Base-by-base conservation (phyloP, 345 rosid genomes). In the Lepidium didymum region DNA sequence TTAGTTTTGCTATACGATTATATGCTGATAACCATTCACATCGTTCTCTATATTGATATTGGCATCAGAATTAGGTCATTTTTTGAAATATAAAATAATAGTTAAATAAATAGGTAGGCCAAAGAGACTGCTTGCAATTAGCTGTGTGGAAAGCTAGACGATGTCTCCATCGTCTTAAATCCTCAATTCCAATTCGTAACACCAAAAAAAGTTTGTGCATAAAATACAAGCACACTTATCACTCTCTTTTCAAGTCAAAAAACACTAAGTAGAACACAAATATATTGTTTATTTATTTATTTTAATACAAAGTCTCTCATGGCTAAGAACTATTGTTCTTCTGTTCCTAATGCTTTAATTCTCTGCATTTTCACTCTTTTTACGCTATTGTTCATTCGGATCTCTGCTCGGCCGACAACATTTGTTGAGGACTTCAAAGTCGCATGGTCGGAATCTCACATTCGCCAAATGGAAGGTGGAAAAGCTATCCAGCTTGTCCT, bases 381-480 rank as follows among this genome's bases (percentile, higher is more conserved):
- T 40, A 75, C 82, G 27, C 21, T 74, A 58, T 50, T 34, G 38
- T 29, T 74, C 49, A 19, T 73, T 37, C 63, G 41, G 0, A 87
- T 75, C 19, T 78, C 68, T 0, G 88, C 81, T 0, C 81, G 96
- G 16, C 90, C 89, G 0, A 78, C 85, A 5, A 80, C 87, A 73
- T 92, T 92, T 34, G 19, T 78, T 25, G 75, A 84, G 40, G 97
- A 90, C 71, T 92, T 92, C 57, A 75, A 29, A 43, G 60, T 85
- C 63, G 81, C 96, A 5, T 90, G 96, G 93, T 56, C 96, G 13
- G 93, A 85, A 3, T 69, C 83, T 68, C 98, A 92, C 61, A 79
- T 90, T 64, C 83, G 73, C 68, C 86, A 85, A 77, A n/a, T 86
- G 47, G 79, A 82, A 12, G 85, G 86, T 7, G 98, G 96, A n/a